A percentile compares a stretch with the other conserved stretches of the same genome.
Evolutionary conservation across 2,329 filamentous ascomycete genomes (phyloP).

Genomic region (Hortaea sp.): DNA sequence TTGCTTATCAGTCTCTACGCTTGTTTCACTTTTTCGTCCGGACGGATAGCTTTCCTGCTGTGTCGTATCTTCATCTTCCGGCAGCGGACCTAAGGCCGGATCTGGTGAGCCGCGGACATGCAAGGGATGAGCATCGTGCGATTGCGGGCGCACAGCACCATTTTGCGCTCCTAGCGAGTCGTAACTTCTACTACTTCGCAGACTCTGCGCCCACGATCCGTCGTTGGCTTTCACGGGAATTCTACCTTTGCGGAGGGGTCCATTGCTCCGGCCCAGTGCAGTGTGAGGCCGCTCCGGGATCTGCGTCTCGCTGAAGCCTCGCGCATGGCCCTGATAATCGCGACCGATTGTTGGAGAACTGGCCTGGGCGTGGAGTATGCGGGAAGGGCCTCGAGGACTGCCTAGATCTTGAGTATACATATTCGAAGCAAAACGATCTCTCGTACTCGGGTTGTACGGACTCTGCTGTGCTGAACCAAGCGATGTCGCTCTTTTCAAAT

Average conservation of each 20-base stretch:
- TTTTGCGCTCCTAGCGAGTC: constrained; percentile 13
- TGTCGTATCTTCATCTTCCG: constrained; percentile 27
- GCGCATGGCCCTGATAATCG: constrained; percentile 40
- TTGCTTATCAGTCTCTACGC: background rate
- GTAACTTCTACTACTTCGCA: constrained; percentile 22
- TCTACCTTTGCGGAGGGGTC: constrained; percentile 4
- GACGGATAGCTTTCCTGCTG: background rate
- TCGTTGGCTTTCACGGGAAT: constrained; percentile 10
- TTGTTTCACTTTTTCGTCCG: no score
- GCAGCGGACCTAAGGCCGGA: constrained; percentile 30
- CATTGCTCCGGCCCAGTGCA: constrained; percentile 9
- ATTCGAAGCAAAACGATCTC: constrained; percentile 10
- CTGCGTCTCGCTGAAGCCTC: constrained; percentile 53
- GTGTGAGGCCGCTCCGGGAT: constrained; percentile 29
- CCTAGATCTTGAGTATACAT: constrained; percentile 11
- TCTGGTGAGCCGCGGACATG: constrained; percentile 30
- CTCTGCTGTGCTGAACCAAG: constrained; percentile 15
- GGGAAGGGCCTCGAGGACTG: constrained; percentile 8
- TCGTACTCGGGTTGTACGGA: constrained; percentile 8
- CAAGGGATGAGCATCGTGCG: constrained; percentile 14
- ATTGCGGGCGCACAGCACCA: constrained; percentile 1
- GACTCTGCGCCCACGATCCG: constrained; percentile 8
- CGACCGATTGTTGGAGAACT: constrained; percentile 21
- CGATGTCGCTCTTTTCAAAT: constrained; percentile 28
- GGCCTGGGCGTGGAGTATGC: constrained; percentile 17